Conservation (phyloP, 192 early-diverging fungal genomes). For the Pilobolus umbonatus region DNA sequence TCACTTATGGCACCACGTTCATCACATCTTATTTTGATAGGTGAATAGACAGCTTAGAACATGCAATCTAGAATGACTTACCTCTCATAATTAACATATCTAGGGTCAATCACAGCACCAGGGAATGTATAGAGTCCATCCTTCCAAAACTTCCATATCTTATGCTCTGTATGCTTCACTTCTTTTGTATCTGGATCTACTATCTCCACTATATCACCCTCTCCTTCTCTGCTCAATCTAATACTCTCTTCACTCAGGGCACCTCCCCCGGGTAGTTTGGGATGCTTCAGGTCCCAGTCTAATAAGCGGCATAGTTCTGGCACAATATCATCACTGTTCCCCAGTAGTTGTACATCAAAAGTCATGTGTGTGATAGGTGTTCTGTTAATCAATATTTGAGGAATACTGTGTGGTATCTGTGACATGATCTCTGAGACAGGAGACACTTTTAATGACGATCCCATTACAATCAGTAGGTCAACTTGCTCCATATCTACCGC, state of each 20-base stretch:
- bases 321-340: constrained; percentile 82
- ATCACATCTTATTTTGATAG: constrained; percentile 12
- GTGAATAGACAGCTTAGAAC: neutral
- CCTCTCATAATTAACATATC: constrained; percentile 17
- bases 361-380: constrained; percentile 80
- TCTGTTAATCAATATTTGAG: constrained; percentile 90
- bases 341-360: constrained; percentile 88
- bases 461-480: constrained; percentile 93
- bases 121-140: constrained; percentile 44
- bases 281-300: constrained; percentile 72
- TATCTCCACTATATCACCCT: neutral
- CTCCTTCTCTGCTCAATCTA: neutral
- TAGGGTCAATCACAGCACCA: constrained; percentile 36
- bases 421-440: constrained; percentile 91
- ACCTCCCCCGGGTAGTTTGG: constrained; percentile 56
- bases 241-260: constrained; percentile 34
- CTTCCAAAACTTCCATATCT: constrained; percentile 15
- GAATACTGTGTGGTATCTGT: constrained; percentile 73
- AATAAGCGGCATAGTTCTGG: constrained; percentile 66
- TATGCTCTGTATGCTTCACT: neutral
- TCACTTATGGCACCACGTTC: constrained; percentile 10
- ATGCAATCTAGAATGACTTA: neutral
- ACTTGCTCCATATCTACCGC: constrained; percentile 67
- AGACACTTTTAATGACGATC: constrained; percentile 90
- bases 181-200: neutral